phyloP scores from a whole-genome alignment of 768 basidiomycete species.

The Lactarius sp. region DNA sequence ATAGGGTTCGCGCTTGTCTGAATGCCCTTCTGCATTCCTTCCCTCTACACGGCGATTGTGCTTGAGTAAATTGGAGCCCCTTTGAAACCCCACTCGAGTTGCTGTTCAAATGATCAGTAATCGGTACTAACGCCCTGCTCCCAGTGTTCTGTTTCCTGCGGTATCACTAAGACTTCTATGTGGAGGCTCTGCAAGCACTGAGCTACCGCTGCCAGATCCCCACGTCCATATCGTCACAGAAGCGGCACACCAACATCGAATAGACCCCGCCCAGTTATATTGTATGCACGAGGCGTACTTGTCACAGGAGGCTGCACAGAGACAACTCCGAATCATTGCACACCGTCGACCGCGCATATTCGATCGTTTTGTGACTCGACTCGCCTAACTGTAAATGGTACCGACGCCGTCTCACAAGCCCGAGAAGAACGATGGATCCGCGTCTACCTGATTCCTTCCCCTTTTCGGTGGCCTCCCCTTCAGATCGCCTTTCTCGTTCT shows the following conservation, averaged over 20 bases:
- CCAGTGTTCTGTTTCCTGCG: too few relatives aligned
- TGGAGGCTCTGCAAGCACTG: too few relatives aligned
- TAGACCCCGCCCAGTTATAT: too few relatives aligned
- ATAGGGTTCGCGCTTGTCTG: background rate
- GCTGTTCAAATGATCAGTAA: background rate
- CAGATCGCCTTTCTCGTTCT: conserved; percentile 48
- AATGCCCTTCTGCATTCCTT: background rate
- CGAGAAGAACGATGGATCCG: conserved; percentile 61
- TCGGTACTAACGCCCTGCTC: too few relatives aligned
- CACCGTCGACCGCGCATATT: background rate
- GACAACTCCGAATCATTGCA: background rate
- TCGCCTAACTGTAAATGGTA: background rate
- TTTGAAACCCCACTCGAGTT: background rate
- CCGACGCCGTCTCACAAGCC: conserved; percentile 40
- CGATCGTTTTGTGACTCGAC: background rate
- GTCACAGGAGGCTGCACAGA: background rate
- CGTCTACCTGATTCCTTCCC: conserved; percentile 53
- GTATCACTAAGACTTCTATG: too few relatives aligned
- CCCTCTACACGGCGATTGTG: background rate
- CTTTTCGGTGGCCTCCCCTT: conserved; percentile 47
- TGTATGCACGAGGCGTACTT: too few relatives aligned
- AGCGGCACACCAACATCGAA: too few relatives aligned
- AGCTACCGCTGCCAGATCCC: too few relatives aligned
- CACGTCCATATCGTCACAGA: too few relatives aligned
- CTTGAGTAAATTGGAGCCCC: background rate